phyloP scores from a whole-genome alignment of 768 basidiomycete species.

The Pilatotrama ljubarskyi region DNA sequence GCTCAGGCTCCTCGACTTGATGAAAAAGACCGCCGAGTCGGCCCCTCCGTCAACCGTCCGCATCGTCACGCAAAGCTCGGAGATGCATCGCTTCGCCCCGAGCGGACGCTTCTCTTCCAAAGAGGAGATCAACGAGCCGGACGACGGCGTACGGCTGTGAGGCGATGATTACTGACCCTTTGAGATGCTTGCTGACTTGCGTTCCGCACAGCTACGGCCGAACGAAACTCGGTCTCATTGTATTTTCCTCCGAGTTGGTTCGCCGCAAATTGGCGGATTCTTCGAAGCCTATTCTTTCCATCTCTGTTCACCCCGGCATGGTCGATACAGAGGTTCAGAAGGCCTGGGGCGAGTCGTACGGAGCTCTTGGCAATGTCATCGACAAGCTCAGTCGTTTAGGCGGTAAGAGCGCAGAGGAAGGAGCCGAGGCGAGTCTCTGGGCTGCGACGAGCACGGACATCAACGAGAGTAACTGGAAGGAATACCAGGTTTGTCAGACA shows the following conservation, averaged over 20 bases:
- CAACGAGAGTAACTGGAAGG: constrained; percentile 29
- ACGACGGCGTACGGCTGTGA: constrained; percentile 26
- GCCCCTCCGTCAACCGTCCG: constrained; percentile 28
- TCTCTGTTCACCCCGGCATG: constrained; percentile 32
- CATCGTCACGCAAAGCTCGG: constrained; percentile 33
- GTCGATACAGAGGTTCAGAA: constrained; percentile 32
- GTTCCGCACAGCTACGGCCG: constrained; percentile 29
- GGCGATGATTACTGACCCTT: too few relatives aligned
- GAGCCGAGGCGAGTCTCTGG: constrained; percentile 33
- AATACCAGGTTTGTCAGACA: constrained; percentile 26
- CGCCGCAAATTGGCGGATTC: constrained; percentile 25
- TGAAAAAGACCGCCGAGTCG: constrained; percentile 29
- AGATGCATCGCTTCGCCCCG: constrained; percentile 29
- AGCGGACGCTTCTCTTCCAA: constrained; percentile 25
- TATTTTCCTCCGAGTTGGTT: constrained; percentile 25
- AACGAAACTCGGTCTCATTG: constrained; percentile 31
- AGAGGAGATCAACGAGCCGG: constrained; percentile 30
- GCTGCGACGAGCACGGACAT: constrained; percentile 32
- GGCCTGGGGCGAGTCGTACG: constrained; percentile 30
- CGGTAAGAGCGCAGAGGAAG: constrained; percentile 32
- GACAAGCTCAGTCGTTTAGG: constrained; percentile 22
- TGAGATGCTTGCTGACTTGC: neutral
- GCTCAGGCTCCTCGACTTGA: constrained; percentile 28
- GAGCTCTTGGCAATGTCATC: constrained; percentile 23
- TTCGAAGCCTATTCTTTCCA: constrained; percentile 25